These are phyloP conservation scores for Fragilaria radians DNA, from an alignment of 108 stramenopile species.

Conservation along the genomic window DNA sequence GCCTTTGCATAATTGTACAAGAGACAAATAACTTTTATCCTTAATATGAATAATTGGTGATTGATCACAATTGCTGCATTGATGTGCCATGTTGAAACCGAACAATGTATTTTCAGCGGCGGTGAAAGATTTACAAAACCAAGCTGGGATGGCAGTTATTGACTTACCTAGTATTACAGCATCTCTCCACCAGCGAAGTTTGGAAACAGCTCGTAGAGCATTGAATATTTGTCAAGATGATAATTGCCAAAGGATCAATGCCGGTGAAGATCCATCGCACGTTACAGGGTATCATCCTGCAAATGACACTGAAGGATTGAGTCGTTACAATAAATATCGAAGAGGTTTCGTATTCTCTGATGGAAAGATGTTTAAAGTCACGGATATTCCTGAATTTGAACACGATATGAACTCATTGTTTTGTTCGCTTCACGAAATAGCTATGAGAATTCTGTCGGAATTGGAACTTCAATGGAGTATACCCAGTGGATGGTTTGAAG, in stretches of 20 bases:
- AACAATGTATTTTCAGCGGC: neutral
- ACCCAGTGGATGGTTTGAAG: slow-evolving; percentile 45
- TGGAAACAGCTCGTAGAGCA: neutral
- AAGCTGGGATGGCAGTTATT: neutral
- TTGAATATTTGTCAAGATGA: neutral
- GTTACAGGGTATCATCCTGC: slow-evolving; percentile 70
- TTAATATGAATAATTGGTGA: too few relatives aligned
- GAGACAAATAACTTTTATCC: too few relatives aligned
- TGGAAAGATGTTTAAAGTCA: slow-evolving; percentile 30
- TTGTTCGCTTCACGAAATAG: slow-evolving; percentile 44
- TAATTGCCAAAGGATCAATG: slow-evolving; percentile 23
- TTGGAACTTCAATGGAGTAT: slow-evolving; percentile 33
- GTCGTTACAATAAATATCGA: slow-evolving; percentile 64
- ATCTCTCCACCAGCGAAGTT: neutral
- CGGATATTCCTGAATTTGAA: slow-evolving; percentile 8
- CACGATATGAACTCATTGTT: slow-evolving; percentile 12
- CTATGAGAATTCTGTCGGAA: slow-evolving; percentile 3
- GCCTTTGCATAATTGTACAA: too few relatives aligned
- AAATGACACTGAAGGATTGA: slow-evolving; percentile 24
- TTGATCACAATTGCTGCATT: too few relatives aligned
- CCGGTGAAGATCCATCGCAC: slow-evolving; percentile 50
- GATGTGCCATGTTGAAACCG: neutral
- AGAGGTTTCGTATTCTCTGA: slow-evolving; percentile 80
- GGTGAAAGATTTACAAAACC: neutral
- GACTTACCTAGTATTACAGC: neutral